A percentile compares a stretch with the other conserved stretches of the same genome.
phyloP scores from a whole-genome alignment of 2,329 filamentous ascomycete species.

The Cyclaneusma minus region DNA sequence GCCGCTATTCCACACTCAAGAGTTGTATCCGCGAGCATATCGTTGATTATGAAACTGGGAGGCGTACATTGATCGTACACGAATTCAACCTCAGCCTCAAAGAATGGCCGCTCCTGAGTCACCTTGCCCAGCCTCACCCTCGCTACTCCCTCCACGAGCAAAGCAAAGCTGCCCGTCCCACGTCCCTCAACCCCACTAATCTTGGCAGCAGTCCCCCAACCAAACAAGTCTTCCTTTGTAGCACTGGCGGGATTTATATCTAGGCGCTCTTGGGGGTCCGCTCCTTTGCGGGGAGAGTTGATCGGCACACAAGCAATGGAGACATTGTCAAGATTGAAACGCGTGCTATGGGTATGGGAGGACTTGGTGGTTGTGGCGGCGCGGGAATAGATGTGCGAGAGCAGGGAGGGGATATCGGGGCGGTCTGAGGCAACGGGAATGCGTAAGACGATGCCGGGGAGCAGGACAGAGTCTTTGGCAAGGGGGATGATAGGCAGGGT shows the following conservation, averaged over 20 bases:
- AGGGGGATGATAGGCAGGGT: constrained; percentile 67
- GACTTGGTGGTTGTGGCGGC: constrained; percentile 52
- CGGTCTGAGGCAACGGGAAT: constrained; percentile 68
- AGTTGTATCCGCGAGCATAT: constrained; percentile 2
- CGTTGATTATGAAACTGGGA: constrained; percentile 2
- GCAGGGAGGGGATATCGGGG: constrained; percentile 74
- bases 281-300: constrained; percentile 37
- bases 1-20: not conserved
- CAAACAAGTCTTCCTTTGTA: constrained; percentile 61
- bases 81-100: constrained; percentile 65
- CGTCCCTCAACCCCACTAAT: constrained; percentile 66
- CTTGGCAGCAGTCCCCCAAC: constrained; percentile 67
- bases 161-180: constrained; percentile 58
- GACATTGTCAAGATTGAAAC: constrained; percentile 52
- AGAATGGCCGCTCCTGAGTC: constrained; percentile 65
- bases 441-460: constrained; percentile 73
- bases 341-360: too few species aligned
- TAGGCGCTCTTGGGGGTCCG: constrained; percentile 9
- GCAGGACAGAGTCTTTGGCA: constrained; percentile 62
- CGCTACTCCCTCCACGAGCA: constrained; percentile 75
- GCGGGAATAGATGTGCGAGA: constrained; percentile 71
- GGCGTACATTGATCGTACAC: constrained; percentile 54
- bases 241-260: constrained; percentile 42
- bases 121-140: constrained; percentile 63
- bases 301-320: constrained; percentile 81